phyloP scores from a whole-genome alignment of 306 rosid genomes.

The Purshia tridentata region DNA sequence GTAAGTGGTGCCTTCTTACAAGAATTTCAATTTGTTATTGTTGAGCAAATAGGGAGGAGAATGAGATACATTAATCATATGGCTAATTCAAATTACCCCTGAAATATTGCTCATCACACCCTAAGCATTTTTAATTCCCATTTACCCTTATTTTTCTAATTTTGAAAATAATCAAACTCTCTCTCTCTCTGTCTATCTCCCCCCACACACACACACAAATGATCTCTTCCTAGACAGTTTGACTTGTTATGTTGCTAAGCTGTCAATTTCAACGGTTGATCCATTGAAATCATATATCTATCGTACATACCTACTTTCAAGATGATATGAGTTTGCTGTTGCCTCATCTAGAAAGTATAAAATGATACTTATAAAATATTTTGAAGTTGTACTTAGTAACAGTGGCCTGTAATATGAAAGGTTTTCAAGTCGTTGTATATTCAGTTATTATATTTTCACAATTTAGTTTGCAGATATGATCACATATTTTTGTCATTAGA shows the following conservation, averaged over 20 bases:
- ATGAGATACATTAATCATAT: not conserved
- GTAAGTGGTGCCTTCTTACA: constrained; percentile 59
- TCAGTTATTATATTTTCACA: not conserved
- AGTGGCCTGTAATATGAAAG: not conserved
- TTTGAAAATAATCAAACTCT: too few relatives aligned
- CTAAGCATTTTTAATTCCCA: not conserved
- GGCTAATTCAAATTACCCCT: not conserved
- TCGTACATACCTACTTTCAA: not conserved
- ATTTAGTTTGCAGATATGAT: constrained; percentile 10
- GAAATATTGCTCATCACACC: too few relatives aligned
- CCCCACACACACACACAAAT: too few relatives aligned
- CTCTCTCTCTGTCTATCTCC: too few relatives aligned
- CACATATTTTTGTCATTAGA: not conserved
- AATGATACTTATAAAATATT: not conserved
- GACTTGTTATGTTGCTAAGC: too few relatives aligned
- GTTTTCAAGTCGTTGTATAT: not conserved
- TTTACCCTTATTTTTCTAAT: not conserved
- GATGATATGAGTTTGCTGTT: not conserved
- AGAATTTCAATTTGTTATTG: constrained; percentile 5
- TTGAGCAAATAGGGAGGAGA: not conserved
- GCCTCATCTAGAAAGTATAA: not conserved
- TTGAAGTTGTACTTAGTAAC: not conserved
- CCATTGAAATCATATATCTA: too few relatives aligned
- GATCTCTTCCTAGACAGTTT: too few relatives aligned
- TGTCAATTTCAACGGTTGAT: too few relatives aligned